Percentiles rank a stretch among this genome's conserved stretches.
phyloP scores from a whole-genome alignment of 192 early-diverging fungal species.

The Cetraspora pellucida region DNA sequence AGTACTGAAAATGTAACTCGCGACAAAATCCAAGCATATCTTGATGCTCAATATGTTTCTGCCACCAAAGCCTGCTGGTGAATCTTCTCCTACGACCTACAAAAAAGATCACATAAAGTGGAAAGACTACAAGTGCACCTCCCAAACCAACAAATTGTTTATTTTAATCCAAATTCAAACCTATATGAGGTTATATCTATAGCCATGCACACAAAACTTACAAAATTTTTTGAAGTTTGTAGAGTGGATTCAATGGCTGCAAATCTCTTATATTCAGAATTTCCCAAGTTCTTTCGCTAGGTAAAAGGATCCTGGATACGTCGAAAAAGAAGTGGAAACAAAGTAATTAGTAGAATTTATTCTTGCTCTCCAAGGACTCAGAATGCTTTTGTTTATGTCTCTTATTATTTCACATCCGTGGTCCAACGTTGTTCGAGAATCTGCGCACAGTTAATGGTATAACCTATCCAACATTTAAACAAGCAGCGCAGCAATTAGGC shows the following conservation, averaged over 20 bases:
- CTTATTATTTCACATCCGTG: slow-evolving; percentile 16
- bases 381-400: slow-evolving; percentile 33
- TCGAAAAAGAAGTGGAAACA: background rate
- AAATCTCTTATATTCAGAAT: slow-evolving; percentile 22
- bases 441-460: slow-evolving; percentile 30
- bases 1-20: background rate
- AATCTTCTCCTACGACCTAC: slow-evolving; percentile 38
- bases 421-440: slow-evolving; percentile 27
- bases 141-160: slow-evolving; percentile 23
- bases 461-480: slow-evolving; percentile 21
- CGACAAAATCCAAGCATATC: slow-evolving; percentile 23
- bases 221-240: slow-evolving; percentile 24
- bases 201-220: background rate
- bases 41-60: slow-evolving; percentile 39
- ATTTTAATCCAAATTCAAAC: background rate
- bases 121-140: slow-evolving; percentile 36
- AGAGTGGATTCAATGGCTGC: background rate
- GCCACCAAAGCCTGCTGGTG: slow-evolving; percentile 39
- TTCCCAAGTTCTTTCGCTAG: slow-evolving; percentile 27
- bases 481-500: slow-evolving; percentile 18
- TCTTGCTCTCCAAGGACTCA: slow-evolving; percentile 12
- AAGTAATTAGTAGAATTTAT: slow-evolving; percentile 13
- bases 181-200: background rate
- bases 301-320: background rate
- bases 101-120: slow-evolving; percentile 36